Evolutionary conservation across 2,329 filamentous ascomycete species (phyloP).

Genomic region (Trichophyton verrucosum): DNA sequence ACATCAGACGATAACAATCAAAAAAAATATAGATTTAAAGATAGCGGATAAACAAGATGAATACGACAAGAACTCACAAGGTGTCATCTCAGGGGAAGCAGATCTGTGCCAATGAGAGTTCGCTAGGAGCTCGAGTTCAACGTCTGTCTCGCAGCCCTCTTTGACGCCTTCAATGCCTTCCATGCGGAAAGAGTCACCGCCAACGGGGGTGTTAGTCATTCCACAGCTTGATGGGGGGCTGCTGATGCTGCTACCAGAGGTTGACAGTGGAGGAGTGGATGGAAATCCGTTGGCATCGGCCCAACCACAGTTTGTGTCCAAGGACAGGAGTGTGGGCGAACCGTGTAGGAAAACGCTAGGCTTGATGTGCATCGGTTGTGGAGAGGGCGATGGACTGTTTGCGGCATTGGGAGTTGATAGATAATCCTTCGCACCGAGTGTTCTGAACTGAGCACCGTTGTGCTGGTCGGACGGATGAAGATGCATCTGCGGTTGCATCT

Average conservation of each 20-base stretch:
- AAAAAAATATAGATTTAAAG: conserved; percentile 5
- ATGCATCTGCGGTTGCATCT: conserved; percentile 6
- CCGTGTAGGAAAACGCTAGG: conserved; percentile 56
- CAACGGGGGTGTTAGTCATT: conserved; percentile 68
- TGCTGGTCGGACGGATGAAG: conserved; percentile 8
- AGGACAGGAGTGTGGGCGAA: conserved; percentile 42
- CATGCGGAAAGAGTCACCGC: conserved; percentile 62
- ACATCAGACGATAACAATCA: neutral
- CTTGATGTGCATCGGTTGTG: conserved; percentile 61
- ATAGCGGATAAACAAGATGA: neutral
- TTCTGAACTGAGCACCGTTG: conserved; percentile 17
- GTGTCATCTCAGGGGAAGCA: conserved; percentile 75
- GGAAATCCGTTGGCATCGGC: conserved; percentile 59
- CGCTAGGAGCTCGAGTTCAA: conserved; percentile 59
- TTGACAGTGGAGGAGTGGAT: conserved; percentile 75
- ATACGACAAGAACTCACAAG: conserved; percentile 54
- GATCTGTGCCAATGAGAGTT: conserved; percentile 64
- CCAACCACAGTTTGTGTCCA: conserved; percentile 63
- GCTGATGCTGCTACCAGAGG: conserved; percentile 70
- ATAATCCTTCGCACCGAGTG: neutral
- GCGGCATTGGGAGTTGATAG: neutral
- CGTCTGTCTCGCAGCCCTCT: conserved; percentile 57
- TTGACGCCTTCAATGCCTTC: conserved; percentile 57
- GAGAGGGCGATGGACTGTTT: conserved; percentile 53
- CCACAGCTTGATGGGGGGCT: conserved; percentile 69